Evolutionary conservation across 2,329 filamentous ascomycete genomes (phyloP).

Genomic region (Microascus cirrosus): DNA sequence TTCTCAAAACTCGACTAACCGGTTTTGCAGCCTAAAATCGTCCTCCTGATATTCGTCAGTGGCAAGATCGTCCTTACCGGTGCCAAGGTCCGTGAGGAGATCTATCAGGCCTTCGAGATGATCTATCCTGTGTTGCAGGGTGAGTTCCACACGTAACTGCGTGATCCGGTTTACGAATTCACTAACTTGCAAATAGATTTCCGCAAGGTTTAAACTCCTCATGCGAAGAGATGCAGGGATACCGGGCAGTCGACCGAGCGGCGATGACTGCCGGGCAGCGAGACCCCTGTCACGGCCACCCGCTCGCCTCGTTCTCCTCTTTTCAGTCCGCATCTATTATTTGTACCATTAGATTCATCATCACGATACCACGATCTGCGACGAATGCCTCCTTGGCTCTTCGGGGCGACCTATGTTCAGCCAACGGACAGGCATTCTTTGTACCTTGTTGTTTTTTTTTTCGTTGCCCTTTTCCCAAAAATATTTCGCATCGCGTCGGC

Average conservation of each 20-base stretch:
- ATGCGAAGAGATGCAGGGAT: neutral
- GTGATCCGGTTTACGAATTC: conserved; percentile 5
- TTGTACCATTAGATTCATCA: conserved; percentile 6
- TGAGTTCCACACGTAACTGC: conserved; percentile 25
- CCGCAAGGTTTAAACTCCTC: conserved; percentile 37
- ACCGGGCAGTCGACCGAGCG: conserved; percentile 4
- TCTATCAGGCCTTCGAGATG: conserved; percentile 93
- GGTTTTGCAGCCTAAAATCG: conserved; percentile 19
- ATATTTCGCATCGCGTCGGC: conserved; percentile 44
- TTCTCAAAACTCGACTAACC: neutral
- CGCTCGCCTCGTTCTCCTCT: neutral
- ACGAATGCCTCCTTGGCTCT: conserved; percentile 12
- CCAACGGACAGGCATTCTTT: conserved; percentile 7
- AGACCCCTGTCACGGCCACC: neutral
- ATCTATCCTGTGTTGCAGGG: conserved; percentile 93
- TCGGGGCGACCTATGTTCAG: conserved; percentile 4
- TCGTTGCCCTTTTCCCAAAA: conserved; percentile 18
- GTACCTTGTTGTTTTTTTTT: conserved; percentile 18
- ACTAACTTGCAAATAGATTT: conserved; percentile 29
- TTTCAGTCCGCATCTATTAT: conserved; percentile 3
- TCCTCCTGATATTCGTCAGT: conserved; percentile 93
- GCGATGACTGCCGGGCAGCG: neutral
- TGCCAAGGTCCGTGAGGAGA: conserved; percentile 96
- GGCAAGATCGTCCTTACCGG: conserved; percentile 95
- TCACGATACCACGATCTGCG: conserved; percentile 37